These are phyloP conservation scores for Suhomyces anneliseae DNA, from an alignment of 1,139 yeast genomes.

Conservation along the genomic window DNA sequence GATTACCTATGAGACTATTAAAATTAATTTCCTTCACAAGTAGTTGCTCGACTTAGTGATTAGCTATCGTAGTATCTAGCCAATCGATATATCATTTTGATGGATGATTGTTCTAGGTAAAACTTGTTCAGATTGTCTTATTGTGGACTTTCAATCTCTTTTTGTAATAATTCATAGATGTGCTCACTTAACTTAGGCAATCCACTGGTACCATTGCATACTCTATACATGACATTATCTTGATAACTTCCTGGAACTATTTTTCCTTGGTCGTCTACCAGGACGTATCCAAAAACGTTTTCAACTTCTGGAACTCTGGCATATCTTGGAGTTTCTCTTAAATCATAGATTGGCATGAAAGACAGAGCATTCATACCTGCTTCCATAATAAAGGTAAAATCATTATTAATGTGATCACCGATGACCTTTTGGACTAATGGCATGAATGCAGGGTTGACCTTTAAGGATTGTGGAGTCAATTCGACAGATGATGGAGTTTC, in stretches of 20 bases:
- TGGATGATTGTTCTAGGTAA: background rate
- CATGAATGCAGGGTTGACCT: conserved; percentile 29
- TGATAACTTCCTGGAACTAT: conserved; percentile 60
- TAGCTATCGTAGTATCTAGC: too few relatives aligned
- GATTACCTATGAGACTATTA: too few relatives aligned
- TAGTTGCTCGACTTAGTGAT: too few relatives aligned
- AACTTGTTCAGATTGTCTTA: background rate
- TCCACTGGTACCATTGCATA: conserved; percentile 56
- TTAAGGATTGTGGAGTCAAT: conserved; percentile 27
- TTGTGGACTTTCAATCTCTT: conserved; percentile 13
- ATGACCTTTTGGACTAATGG: conserved; percentile 29
- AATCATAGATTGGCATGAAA: conserved; percentile 72
- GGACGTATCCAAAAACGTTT: conserved; percentile 70
- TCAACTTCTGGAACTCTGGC: conserved; percentile 75
- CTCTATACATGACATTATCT: conserved; percentile 57
- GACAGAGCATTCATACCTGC: conserved; percentile 58
- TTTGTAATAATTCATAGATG: conserved; percentile 44
- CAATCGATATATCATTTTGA: background rate
- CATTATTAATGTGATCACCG: conserved; percentile 34
- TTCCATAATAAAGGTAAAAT: conserved; percentile 60
- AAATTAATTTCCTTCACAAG: too few relatives aligned
- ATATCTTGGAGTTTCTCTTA: conserved; percentile 63
- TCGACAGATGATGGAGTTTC: conserved; percentile 13
- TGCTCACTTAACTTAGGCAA: conserved; percentile 57
- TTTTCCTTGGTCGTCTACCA: conserved; percentile 54